These are phyloP conservation scores for Monosporascus sp. DNA, from an alignment of 2,329 filamentous ascomycete species.

Conservation along the genomic window DNA sequence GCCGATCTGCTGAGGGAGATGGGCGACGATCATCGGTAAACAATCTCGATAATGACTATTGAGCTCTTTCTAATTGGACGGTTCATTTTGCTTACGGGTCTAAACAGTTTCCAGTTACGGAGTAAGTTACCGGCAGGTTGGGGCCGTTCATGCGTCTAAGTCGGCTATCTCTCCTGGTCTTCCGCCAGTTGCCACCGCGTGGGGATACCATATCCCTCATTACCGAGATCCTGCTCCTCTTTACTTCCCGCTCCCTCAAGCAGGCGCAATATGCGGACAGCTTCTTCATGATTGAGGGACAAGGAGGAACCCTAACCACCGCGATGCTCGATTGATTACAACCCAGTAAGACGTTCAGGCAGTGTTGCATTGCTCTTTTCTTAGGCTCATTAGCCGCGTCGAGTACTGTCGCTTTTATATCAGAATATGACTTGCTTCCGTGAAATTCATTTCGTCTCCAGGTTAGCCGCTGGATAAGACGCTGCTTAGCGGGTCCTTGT, in stretches of 20 bases:
- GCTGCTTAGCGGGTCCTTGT: neutral
- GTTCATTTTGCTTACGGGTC: neutral
- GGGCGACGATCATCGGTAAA: neutral
- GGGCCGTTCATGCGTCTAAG: too few species aligned
- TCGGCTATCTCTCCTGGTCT: too few species aligned
- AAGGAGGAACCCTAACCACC: neutral
- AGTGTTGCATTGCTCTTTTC: neutral
- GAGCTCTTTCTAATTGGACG: neutral
- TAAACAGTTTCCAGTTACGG: neutral
- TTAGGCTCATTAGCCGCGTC: neutral
- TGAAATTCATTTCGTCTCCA: slow-evolving; percentile 13
- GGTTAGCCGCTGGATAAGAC: slow-evolving; percentile 3
- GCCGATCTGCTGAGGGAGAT: neutral
- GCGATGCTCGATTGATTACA: neutral
- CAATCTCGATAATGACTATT: neutral
- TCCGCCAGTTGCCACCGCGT: too few species aligned
- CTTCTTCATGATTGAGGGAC: neutral
- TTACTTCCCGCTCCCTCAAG: neutral
- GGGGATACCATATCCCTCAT: too few species aligned
- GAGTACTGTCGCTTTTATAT: neutral
- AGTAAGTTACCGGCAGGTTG: neutral
- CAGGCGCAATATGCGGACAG: neutral
- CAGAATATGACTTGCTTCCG: slow-evolving; percentile 13
- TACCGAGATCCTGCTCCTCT: too few species aligned
- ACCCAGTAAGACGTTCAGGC: neutral